phyloP scores from a whole-genome alignment of 1,139 yeast species.

The Geotrichum klebahnii region DNA sequence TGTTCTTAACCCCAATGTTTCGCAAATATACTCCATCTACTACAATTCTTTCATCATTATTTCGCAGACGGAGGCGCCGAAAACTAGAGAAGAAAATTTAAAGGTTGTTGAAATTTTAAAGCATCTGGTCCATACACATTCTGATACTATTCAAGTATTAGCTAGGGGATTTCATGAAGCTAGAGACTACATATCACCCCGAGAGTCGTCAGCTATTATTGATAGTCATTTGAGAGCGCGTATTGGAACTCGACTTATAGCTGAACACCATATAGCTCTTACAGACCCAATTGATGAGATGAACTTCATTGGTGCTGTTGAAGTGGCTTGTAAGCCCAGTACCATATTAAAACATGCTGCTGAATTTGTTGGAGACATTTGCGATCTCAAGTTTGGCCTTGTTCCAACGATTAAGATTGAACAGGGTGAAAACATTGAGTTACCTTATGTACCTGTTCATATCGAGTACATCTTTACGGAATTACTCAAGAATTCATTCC shows the following conservation, averaged over 20 bases:
- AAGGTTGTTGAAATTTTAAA: constrained; percentile 51
- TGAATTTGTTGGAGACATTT: constrained; percentile 75
- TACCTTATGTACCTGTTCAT: constrained; percentile 84
- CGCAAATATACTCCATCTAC: constrained; percentile 73
- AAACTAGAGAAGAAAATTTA: constrained; percentile 52
- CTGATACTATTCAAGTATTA: constrained; percentile 74
- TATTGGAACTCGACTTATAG: constrained; percentile 76
- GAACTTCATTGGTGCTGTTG: constrained; percentile 65
- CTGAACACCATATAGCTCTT: constrained; percentile 74
- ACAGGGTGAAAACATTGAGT: constrained; percentile 46
- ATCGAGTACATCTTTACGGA: constrained; percentile 84
- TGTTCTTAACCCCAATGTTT: constrained; percentile 81
- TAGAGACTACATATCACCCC: constrained; percentile 48
- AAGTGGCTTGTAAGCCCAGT: constrained; percentile 58
- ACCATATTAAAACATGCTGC: constrained; percentile 59
- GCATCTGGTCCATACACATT: constrained; percentile 65
- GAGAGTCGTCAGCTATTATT: constrained; percentile 56
- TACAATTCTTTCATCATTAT: constrained; percentile 64
- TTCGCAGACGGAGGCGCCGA: constrained; percentile 44
- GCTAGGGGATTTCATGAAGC: constrained; percentile 84
- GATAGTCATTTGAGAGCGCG: constrained; percentile 79
- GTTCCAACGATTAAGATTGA: constrained; percentile 48
- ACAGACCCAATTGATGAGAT: constrained; percentile 45
- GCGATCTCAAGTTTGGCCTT: constrained; percentile 75
- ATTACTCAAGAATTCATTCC: constrained; percentile 75